Conservation (phyloP, 768 basidiomycete species). For the Lentinula edodes region DNA sequence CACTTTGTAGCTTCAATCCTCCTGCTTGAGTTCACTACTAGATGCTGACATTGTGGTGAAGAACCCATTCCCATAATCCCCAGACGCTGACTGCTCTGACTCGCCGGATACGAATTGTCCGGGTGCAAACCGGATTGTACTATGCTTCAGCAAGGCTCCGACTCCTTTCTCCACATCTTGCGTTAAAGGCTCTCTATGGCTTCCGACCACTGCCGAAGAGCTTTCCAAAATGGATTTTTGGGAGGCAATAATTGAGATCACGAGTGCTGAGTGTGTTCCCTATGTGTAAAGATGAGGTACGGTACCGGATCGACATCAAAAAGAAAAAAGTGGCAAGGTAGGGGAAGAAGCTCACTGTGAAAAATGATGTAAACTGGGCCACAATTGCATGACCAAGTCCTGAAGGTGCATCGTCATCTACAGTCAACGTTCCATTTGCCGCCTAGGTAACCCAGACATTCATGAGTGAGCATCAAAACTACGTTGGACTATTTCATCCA, state of each 20-base stretch:
- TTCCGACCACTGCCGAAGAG: neutral
- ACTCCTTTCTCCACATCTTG: neutral
- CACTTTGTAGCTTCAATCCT: too few species aligned
- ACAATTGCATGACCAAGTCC: neutral
- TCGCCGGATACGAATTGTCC: neutral
- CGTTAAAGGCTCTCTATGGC: neutral
- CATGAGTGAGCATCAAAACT: neutral
- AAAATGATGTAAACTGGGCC: neutral
- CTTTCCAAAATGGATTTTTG: neutral
- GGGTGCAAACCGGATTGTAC: neutral
- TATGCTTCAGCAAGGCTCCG: neutral
- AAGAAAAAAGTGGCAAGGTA: too few species aligned
- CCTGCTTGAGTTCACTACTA: neutral
- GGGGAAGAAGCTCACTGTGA: neutral
- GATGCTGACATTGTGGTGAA: neutral
- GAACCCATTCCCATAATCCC: neutral
- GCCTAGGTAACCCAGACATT: neutral
- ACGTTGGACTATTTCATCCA: neutral
- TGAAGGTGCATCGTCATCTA: neutral
- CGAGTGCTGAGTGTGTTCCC: neutral
- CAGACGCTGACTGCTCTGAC: neutral
- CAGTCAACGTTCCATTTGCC: conserved; percentile 1
- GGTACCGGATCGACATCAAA: too few species aligned
- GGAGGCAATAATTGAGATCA: neutral
- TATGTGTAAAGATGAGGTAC: neutral